Evolutionary conservation across 192 early-diverging fungal species (phyloP).

Genomic region (Anaeromyces robustus): DNA sequence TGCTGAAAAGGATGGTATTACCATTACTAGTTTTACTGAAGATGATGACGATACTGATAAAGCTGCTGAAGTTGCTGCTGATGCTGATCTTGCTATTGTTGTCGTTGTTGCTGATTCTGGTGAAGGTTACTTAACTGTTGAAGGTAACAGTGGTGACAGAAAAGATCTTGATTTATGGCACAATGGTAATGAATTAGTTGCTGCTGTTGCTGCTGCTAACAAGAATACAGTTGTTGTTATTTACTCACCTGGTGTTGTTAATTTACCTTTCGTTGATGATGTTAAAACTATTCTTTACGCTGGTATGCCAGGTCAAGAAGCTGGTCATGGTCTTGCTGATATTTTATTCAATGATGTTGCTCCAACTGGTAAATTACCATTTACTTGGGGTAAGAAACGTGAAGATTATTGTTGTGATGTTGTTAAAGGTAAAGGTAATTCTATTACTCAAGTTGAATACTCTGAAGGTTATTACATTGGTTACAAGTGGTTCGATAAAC

Average conservation of each 20-base stretch:
- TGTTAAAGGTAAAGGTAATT: neutral
- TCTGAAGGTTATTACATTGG: neutral
- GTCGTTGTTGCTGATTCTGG: neutral
- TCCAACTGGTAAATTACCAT: constrained; percentile 46
- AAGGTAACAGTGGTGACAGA: neutral
- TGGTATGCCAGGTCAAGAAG: constrained; percentile 46
- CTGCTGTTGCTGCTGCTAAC: constrained; percentile 20
- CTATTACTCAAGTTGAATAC: neutral
- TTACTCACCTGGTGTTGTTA: constrained; percentile 35
- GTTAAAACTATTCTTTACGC: constrained; percentile 36
- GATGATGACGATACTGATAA: neutral
- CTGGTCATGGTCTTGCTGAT: constrained; percentile 49
- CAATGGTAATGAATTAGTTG: neutral
- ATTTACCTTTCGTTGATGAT: constrained; percentile 9
- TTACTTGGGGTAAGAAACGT: constrained; percentile 14
- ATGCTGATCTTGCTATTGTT: neutral
- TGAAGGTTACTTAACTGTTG: neutral
- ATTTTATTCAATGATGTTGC: constrained; percentile 50
- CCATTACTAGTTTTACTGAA: neutral
- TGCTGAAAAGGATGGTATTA: neutral
- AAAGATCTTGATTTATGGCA: neutral
- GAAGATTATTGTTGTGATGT: neutral
- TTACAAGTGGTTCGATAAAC: neutral
- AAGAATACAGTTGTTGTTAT: constrained; percentile 22
- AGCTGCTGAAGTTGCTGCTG: neutral